Conservation (phyloP, 73 alveolate species). For the Breviolum minutum region DNA sequence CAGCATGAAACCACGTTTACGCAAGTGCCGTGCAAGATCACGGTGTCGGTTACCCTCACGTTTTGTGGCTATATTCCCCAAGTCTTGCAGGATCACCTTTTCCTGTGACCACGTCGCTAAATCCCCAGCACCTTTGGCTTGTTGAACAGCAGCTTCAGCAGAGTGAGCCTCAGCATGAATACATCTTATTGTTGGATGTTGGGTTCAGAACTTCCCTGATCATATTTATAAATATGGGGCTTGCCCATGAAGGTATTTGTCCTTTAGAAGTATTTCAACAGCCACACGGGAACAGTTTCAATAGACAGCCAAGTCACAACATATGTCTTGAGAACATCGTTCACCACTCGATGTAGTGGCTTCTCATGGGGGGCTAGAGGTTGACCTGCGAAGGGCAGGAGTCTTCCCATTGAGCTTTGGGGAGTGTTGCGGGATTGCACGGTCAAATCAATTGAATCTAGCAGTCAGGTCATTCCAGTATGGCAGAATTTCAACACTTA, state of each 20-base stretch:
- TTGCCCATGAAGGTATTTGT: too few relatives aligned
- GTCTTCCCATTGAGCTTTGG: too few relatives aligned
- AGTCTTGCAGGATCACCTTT: neutral
- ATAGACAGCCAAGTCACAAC: neutral
- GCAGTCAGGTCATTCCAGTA: too few relatives aligned
- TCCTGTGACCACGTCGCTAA: neutral
- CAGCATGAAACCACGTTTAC: slow-evolving; percentile 8
- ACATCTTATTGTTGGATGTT: too few relatives aligned
- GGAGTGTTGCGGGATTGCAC: too few relatives aligned
- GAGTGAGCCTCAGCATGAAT: too few relatives aligned
- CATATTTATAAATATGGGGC: too few relatives aligned
- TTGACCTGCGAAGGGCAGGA: neutral
- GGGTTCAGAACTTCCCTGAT: too few relatives aligned
- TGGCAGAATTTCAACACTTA: too few relatives aligned
- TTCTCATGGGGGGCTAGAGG: neutral
- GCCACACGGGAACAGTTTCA: too few relatives aligned
- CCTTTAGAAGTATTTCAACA: too few relatives aligned
- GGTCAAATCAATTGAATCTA: too few relatives aligned
- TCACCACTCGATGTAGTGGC: neutral
- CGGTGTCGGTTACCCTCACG: neutral
- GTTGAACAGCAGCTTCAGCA: neutral
- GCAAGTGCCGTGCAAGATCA: neutral
- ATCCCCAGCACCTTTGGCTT: neutral
- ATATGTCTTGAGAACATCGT: neutral
- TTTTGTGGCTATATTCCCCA: neutral